Evolutionary conservation across 1,139 yeast species (phyloP), one percentile per base, ranked within the genome.

Genomic region (Taiozyma sp.): DNA sequence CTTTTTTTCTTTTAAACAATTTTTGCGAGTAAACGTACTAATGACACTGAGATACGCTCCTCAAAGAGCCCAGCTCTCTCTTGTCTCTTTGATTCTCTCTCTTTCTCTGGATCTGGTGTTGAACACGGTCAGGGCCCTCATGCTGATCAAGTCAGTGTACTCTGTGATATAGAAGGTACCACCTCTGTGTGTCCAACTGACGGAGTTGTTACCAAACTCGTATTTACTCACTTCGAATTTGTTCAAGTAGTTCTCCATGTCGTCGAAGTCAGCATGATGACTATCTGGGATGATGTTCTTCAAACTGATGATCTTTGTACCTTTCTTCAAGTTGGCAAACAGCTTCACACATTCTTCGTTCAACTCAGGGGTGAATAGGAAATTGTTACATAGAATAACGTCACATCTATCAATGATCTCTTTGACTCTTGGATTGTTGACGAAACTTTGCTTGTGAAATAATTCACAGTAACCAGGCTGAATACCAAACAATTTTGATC

Each of bases 141-240:
- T 50, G 11, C 59, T 55, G 4, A 57, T 58, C 47, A 52, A 48
- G 2, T 58, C 62, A 3, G 63, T 58, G 44, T 34, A 59, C 10
- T 91, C 87, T 9, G 95, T 81, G 11, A 89, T 80, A 65, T 79
- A 89, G 67, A 87, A 89, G 10, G 82, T 84, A 2, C 93, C 95
- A 46, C 90, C 89, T 50, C 82, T 84, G 37, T 87, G 87, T 0
- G 97, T 89, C 97, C 97, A 90, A 52, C 95, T 86, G 16, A 90
- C 97, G 32, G 90, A 77, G 56, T 81, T 81, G 48, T 81, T 80
- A 44, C 82, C 81, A 70, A 88, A 83, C 51, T 79, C 82, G 56
- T 74, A 80, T 58, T 79, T 80, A 54, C 81, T 81, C 3, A 88
- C 91, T 42, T 73, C 70, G 51, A 89, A 72, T 59, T 83, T 74